Conservation (phyloP, 768 basidiomycete genomes). For the Auriscalpium orientale region DNA sequence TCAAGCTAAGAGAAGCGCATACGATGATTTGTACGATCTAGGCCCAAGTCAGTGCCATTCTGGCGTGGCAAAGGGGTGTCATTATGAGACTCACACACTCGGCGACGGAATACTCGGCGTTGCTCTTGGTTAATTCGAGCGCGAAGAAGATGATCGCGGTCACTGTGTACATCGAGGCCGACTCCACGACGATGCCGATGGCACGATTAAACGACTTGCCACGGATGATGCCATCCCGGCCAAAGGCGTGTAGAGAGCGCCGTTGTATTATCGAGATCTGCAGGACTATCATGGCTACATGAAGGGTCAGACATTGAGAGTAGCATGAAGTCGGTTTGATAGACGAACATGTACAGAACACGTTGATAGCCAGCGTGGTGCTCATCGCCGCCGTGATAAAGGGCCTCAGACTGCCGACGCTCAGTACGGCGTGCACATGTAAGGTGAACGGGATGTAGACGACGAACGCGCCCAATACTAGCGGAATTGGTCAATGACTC, state of each 20-base stretch:
- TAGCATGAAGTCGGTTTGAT: background rate
- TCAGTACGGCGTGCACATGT: background rate
- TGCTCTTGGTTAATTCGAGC: constrained; percentile 15
- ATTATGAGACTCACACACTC: constrained; percentile 16
- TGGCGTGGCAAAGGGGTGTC: background rate
- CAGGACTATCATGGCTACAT: background rate
- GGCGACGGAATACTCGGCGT: constrained; percentile 18
- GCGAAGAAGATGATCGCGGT: constrained; percentile 17
- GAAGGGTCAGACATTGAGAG: background rate
- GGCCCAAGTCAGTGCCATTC: background rate
- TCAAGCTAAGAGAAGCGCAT: constrained; percentile 5
- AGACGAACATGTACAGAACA: background rate
- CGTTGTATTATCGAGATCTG: background rate
- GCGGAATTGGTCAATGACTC: background rate
- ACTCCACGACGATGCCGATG: constrained; percentile 25
- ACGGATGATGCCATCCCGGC: background rate
- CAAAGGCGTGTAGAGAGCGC: background rate
- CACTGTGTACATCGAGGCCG: constrained; percentile 22
- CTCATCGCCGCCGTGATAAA: background rate
- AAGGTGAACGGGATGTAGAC: constrained; percentile 8
- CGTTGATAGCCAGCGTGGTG: background rate
- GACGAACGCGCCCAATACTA: constrained; percentile 4
- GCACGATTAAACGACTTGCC: constrained; percentile 2
- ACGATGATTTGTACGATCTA: background rate
- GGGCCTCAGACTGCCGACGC: background rate